Conservation (phyloP, 73 alveolate genomes). For the Symbiodinium pilosum region DNA sequence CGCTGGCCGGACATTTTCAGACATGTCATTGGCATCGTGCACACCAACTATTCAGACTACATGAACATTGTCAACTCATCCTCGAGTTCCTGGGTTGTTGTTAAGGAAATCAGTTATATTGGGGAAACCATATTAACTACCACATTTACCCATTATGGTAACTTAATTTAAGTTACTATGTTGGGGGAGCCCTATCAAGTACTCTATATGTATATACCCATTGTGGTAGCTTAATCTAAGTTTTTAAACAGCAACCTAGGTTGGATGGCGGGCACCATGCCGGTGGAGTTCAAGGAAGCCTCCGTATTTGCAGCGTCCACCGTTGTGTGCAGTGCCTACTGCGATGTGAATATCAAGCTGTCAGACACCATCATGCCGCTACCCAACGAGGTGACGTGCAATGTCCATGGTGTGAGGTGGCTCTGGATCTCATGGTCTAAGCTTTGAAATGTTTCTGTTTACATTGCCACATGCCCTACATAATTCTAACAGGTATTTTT, state of each 20-base stretch:
- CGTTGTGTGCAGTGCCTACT: conserved; percentile 77
- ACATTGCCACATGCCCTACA: background rate
- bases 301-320: conserved; percentile 46
- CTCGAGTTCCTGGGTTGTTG: background rate
- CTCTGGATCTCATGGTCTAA: background rate
- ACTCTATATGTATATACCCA: background rate
- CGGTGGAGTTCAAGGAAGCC: conserved; percentile 34
- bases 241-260: background rate
- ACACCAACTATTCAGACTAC: conserved; percentile 87
- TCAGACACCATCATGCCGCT: conserved; percentile 90
- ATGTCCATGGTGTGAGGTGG: conserved; percentile 72
- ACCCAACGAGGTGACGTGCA: conserved; percentile 92
- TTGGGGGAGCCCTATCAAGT: too few species aligned
- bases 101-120: background rate
- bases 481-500: too few species aligned
- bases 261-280: conserved; percentile 23
- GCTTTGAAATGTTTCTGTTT: background rate
- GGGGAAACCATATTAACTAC: too few species aligned
- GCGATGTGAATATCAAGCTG: conserved; percentile 90
- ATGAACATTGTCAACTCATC: background rate
- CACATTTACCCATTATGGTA: background rate
- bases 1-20: conserved; percentile 69
- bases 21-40: conserved; percentile 89
- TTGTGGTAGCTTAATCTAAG: background rate
- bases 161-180: background rate